Conservation (phyloP, 306 rosid species). For the Nissolia schottii region DNA sequence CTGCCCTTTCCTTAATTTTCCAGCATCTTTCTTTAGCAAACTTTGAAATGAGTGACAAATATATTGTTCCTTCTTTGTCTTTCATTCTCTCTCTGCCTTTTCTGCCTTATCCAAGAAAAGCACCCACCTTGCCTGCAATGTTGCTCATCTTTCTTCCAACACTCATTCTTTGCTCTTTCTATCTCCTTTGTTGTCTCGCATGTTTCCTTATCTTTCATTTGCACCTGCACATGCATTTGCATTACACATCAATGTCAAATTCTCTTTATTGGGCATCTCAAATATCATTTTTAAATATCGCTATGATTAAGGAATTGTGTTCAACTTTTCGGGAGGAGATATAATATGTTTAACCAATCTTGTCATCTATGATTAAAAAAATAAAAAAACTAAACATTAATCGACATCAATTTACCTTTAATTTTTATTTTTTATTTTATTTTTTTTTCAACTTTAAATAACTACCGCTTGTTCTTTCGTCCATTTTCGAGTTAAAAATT, state of each 20-base stretch:
- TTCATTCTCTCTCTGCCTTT: conserved; percentile 49
- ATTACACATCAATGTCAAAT: conserved; percentile 29
- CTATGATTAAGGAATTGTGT: no score
- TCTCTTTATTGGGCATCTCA: neutral
- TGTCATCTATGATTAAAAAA: no score
- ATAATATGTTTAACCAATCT: no score
- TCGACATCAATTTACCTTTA: no score
- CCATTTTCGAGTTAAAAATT: no score
- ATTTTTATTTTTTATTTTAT: no score
- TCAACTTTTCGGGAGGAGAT: no score
- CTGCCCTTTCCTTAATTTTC: no score
- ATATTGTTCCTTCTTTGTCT: conserved; percentile 43
- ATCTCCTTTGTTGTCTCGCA: conserved; percentile 31
- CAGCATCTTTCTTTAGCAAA: conserved; percentile 36
- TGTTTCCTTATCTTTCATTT: conserved; percentile 55
- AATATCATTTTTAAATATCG: neutral
- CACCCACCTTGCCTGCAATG: conserved; percentile 47
- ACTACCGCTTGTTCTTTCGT: no score
- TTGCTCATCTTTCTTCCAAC: conserved; percentile 23
- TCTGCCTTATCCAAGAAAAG: conserved; percentile 79
- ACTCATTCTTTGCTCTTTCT: conserved; percentile 26
- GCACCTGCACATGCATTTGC: conserved; percentile 48
- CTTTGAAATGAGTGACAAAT: conserved; percentile 38
- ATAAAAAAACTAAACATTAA: no score
- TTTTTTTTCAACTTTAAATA: no score